Evolutionary conservation across 148 eudicot species (phyloP), one percentile per base, ranked within the genome.

Genomic region (Limonium bicolor): DNA sequence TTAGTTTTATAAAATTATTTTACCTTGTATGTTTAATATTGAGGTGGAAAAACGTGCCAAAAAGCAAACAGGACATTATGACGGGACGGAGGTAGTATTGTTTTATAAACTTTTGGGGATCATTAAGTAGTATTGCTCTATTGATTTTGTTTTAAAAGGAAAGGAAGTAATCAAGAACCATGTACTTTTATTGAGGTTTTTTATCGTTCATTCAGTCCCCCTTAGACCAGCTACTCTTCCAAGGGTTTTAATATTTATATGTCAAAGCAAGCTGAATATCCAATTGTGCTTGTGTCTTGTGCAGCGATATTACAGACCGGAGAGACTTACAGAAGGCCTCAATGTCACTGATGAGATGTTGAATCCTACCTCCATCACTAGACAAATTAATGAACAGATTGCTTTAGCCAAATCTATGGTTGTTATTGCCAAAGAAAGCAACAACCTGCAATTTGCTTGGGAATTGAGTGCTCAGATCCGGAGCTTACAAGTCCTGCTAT

Each of bases 381-480:
- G 79, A 36, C 74, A 73, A 46, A 55, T 73, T 18, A 69, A 34
- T 55, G 79, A 73, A 55, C 79, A 73, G 54, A 61, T 73, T 46
- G 51, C 71, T 35, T 53, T 73, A 41, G 79, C 79, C 14, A 73
- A 73, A 49, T 69, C 71, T 21, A 54, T 78, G 40, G 83, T 83
- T 18, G 87, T 78, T 51, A 83, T 83, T 50, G 76, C 94, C 19
- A 83, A 78, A 65, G 94, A 78, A 65, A 83, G 87, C 80, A 78
- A 70, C 56, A 78, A 83, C 46, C 87, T 75, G 46, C 94, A 83
- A 48, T 83, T 78, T 41, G 86, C 94, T 14, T 83, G 94, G 94
- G 94, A 83, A 49, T 52, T 83, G 26, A 83, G 87, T 61, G 94
- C 94, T 38, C 87, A 83, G 64, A 83, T 83, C 34, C 80, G 87